Percentiles rank a stretch among this genome's conserved stretches.
Evolutionary conservation across 2,329 filamentous ascomycete species (phyloP).

Genomic region (Macrophomina pseudophaseolina): DNA sequence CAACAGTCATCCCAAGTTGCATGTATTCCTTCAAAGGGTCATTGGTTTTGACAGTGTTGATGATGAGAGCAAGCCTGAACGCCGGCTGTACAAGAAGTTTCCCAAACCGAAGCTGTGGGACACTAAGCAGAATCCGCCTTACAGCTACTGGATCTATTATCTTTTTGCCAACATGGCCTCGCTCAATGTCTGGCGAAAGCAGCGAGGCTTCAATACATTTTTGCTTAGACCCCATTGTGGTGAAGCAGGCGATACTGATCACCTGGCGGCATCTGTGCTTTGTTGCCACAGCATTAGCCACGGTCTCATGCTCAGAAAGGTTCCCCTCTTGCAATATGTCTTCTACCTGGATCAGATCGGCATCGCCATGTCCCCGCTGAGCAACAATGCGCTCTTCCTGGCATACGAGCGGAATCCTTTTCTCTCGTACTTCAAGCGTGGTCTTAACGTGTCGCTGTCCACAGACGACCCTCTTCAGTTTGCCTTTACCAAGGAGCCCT

Average conservation of each 20-base stretch:
- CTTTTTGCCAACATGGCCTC: conserved; percentile 93
- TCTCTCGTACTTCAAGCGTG: conserved; percentile 91
- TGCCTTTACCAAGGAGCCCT: conserved; percentile 95
- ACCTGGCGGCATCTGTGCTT: conserved; percentile 86
- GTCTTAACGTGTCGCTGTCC: conserved; percentile 92
- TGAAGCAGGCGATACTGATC: conserved; percentile 95
- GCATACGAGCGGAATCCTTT: conserved; percentile 98
- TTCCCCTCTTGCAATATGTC: conserved; percentile 92
- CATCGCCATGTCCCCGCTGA: conserved; percentile 98
- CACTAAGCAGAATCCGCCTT: conserved; percentile 93
- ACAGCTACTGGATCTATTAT: conserved; percentile 99
- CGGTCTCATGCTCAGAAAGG: conserved; percentile 88
- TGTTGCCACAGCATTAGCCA: conserved; percentile 98
- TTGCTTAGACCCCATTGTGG: conserved; percentile 91
- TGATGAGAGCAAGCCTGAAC: conserved; percentile 95
- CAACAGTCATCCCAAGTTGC: conserved; percentile 84
- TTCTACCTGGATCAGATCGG: conserved; percentile 99
- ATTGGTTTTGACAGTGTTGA: conserved; percentile 98
- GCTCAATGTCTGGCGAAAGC: conserved; percentile 88
- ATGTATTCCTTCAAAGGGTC: conserved; percentile 91
- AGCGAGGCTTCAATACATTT: conserved; percentile 94
- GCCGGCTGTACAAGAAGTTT: conserved; percentile 93
- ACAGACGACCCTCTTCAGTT: conserved; percentile 98
- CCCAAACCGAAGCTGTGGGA: conserved; percentile 88
- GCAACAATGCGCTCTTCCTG: conserved; percentile 95